A percentile compares a stretch with the other conserved stretches of the same genome.
phyloP scores from a whole-genome alignment of 2,329 filamentous ascomycete genomes.

The Pseudogymnoascus sp. region DNA sequence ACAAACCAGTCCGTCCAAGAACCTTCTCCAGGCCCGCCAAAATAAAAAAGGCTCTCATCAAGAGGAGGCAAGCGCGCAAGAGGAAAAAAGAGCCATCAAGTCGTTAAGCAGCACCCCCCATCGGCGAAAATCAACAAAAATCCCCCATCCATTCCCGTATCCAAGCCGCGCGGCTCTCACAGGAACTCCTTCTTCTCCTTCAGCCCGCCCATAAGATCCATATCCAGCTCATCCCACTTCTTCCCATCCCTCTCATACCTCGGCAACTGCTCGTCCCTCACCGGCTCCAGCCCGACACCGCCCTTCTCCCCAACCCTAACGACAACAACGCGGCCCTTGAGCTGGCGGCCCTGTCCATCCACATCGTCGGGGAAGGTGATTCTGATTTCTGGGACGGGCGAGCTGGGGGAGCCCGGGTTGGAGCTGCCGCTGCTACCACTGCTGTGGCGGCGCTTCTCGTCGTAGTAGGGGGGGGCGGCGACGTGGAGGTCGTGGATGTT shows the following conservation, averaged over 20 bases:
- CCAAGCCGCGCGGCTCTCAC: not conserved
- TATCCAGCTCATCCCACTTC: slow-evolving; percentile 87
- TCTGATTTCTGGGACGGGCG: slow-evolving; percentile 88
- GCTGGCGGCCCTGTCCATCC: slow-evolving; percentile 71
- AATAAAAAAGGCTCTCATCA: not conserved
- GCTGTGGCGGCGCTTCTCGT: slow-evolving; percentile 53
- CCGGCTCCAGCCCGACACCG: slow-evolving; percentile 77
- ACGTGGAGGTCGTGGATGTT: slow-evolving; percentile 50
- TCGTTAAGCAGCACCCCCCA: not conserved
- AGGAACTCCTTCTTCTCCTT: slow-evolving; percentile 65
- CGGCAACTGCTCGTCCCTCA: slow-evolving; percentile 67
- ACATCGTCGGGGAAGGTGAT: slow-evolving; percentile 97
- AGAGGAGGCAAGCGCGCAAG: not conserved
- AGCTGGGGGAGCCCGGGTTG: slow-evolving; percentile 65
- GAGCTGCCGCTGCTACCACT: slow-evolving; percentile 61
- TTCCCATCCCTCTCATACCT: slow-evolving; percentile 78
- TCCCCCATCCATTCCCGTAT: no score
- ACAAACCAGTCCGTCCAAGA: not conserved
- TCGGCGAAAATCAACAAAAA: not conserved
- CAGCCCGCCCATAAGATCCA: slow-evolving; percentile 86
- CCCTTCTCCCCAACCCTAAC: slow-evolving; percentile 84
- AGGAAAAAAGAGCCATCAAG: not conserved
- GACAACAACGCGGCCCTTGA: slow-evolving; percentile 81
- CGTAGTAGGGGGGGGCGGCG: slow-evolving; percentile 45
- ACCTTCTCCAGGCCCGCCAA: not conserved